These are phyloP conservation scores for Lecanosticta acicola DNA, from an alignment of 2,329 filamentous ascomycete genomes.

Conservation along the genomic window DNA sequence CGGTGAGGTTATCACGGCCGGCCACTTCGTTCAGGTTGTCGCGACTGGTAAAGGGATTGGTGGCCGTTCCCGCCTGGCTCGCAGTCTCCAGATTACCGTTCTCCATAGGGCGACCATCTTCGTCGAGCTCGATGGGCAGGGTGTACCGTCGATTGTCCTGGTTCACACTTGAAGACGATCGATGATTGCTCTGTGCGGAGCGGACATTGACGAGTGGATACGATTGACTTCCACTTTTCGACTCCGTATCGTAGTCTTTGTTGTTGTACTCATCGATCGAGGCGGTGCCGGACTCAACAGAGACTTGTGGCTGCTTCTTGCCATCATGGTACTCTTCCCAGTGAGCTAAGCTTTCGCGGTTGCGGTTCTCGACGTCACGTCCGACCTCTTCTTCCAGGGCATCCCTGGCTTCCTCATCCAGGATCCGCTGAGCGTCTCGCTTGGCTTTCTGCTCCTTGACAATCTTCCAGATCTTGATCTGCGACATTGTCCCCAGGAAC, in stretches of 20 bases:
- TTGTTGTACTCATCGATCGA: conserved; percentile 25
- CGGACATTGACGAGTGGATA: conserved; percentile 11
- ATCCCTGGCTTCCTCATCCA: conserved; percentile 53
- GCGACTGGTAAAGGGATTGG: no score
- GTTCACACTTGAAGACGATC: not conserved
- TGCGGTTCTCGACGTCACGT: conserved; percentile 58
- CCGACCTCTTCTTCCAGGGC: conserved; percentile 65
- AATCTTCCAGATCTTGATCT: conserved; percentile 79
- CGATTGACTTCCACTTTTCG: conserved; percentile 9
- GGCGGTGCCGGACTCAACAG: conserved; percentile 49
- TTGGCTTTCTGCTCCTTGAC: conserved; percentile 53
- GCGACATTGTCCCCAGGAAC: conserved; percentile 71
- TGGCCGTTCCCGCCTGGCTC: no score
- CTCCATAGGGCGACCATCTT: not conserved
- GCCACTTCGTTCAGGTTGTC: no score
- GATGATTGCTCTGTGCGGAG: not conserved
- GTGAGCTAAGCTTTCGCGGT: conserved; percentile 54
- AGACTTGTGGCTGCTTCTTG: conserved; percentile 37
- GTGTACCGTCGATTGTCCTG: not conserved
- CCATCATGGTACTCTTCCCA: conserved; percentile 73
- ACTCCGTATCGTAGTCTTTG: conserved; percentile 7
- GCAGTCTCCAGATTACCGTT: not conserved
- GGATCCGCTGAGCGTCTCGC: conserved; percentile 42
- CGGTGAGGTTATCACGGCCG: no score
- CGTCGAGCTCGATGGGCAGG: not conserved